Percentiles rank a stretch among this genome's conserved stretches.
Evolutionary conservation across 331 rosid genomes (phyloP).

Genomic region (Acacia pycnantha): DNA sequence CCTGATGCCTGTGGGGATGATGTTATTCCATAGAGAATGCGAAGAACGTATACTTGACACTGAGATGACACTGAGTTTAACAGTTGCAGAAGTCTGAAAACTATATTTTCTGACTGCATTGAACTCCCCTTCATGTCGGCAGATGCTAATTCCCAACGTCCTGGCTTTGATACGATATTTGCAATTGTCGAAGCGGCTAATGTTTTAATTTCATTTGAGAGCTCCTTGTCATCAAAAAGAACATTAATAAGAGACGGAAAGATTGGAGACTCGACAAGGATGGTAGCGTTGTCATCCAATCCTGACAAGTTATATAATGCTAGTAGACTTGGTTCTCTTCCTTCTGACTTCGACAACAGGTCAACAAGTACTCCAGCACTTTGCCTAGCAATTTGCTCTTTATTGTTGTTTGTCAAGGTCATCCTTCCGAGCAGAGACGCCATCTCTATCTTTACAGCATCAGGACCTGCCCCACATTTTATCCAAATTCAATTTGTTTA

Average conservation of each 20-base stretch:
- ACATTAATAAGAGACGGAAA: slow-evolving; percentile 49
- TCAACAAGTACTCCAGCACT: slow-evolving; percentile 47
- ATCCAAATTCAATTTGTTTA: not conserved
- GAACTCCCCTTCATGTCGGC: slow-evolving; percentile 52
- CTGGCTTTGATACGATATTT: slow-evolving; percentile 58
- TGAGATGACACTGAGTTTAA: slow-evolving; percentile 31
- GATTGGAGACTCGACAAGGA: slow-evolving; percentile 49
- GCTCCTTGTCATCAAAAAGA: slow-evolving; percentile 41
- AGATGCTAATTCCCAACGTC: slow-evolving; percentile 68
- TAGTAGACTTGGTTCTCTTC: slow-evolving; percentile 47
- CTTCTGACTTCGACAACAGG: slow-evolving; percentile 48
- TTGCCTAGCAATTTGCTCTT: slow-evolving; percentile 60
- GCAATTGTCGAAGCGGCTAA: slow-evolving; percentile 56
- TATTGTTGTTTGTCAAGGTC: slow-evolving; percentile 57
- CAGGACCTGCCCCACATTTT: slow-evolving; percentile 46
- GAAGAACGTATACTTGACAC: slow-evolving; percentile 48
- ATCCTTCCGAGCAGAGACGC: slow-evolving; percentile 56
- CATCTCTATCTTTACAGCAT: slow-evolving; percentile 53
- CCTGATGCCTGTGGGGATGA: slow-evolving; percentile 67
- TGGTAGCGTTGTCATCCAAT: slow-evolving; percentile 53
- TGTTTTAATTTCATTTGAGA: slow-evolving; percentile 38
- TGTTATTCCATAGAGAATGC: slow-evolving; percentile 50
- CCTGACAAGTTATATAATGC: slow-evolving; percentile 58
- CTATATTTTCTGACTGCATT: slow-evolving; percentile 52
- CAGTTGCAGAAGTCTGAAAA: slow-evolving; percentile 36